Base-by-base conservation (phyloP, 495 filamentous ascomycete genomes). In the Delitschia confertaspora region DNA sequence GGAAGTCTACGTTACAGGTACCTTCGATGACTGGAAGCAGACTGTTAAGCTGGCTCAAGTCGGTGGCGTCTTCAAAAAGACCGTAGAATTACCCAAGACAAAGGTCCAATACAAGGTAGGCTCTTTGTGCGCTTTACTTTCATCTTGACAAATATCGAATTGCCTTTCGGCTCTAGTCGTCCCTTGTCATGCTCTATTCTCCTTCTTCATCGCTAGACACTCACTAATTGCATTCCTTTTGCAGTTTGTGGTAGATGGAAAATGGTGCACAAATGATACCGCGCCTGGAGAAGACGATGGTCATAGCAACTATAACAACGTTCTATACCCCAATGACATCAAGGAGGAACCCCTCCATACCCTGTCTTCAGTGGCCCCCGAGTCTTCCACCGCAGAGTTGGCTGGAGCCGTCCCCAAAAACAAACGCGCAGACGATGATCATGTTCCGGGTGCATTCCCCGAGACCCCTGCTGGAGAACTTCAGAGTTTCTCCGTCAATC, bases 1-100 rank as follows among this genome's bases (percentile, higher is more conserved):
- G 47, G 87, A 94, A 60, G 91, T 98, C 51, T 88, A 82, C 62
- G 91, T 98, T 45, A 95, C 88, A 5, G 91, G 91, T 57, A 89
- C 83, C 35, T 98, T 96, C 60, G 89, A 98, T 63, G 75, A 87
- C 67, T 98, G 91, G 91, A 69, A 74, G 33, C 84, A 86, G 70
- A 85, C 74, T 34, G 77, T 85, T 55, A 76, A 79, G 68, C 72
- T 98, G 36, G 79, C 86, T 33, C 81, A 83, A 59, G 79, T 43
- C 14, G 48, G 73, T 50, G 74, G 76, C 34, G 54, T 66, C 47
- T 91, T 88, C 51, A 69, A 79, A 66, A 93, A 93, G 65, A 74
- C 74, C 33, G 86, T 96, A 14, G 67, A 73, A 24, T 69, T 95
- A 13, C 71, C 82, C 2, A 60, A 68, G 19, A 60, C 68, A 0